Conservation (phyloP, 2,329 filamentous ascomycete species). For the Trichoderma atroviride region DNA sequence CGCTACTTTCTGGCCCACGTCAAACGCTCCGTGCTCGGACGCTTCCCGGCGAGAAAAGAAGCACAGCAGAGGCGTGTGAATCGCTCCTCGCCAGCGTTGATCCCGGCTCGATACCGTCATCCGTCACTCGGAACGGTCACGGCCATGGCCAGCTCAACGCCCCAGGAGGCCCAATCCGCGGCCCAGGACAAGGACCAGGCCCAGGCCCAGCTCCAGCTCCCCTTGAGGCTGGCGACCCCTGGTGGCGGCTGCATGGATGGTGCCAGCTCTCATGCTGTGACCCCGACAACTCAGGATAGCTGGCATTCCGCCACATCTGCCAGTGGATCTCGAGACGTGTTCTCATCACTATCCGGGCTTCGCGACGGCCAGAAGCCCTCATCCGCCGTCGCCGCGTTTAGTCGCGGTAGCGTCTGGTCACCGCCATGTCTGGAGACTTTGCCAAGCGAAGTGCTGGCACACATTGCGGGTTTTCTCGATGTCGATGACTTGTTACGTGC, state of each 20-base stretch:
- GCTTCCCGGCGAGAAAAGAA: neutral
- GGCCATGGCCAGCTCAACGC: slow-evolving; percentile 33
- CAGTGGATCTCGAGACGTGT: slow-evolving; percentile 6
- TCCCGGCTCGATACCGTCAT: neutral
- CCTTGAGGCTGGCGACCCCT: slow-evolving; percentile 32
- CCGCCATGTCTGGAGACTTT: slow-evolving; percentile 44
- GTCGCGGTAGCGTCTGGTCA: slow-evolving; percentile 10
- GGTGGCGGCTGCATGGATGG: slow-evolving; percentile 24
- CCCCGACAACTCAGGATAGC: slow-evolving; percentile 5
- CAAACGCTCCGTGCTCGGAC: neutral
- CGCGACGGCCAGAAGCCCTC: neutral
- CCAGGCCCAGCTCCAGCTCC: slow-evolving; percentile 38
- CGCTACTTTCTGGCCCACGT: neutral
- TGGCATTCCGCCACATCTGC: slow-evolving; percentile 30
- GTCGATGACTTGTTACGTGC: slow-evolving; percentile 58
- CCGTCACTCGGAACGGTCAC: neutral
- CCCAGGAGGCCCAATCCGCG: slow-evolving; percentile 38
- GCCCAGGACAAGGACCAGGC: neutral
- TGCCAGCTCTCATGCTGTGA: slow-evolving; percentile 30
- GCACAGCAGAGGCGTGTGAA: slow-evolving; percentile 2
- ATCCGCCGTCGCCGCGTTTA: neutral
- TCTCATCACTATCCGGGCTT: slow-evolving; percentile 11
- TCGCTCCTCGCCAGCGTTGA: neutral
- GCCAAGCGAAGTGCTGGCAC: slow-evolving; percentile 60
- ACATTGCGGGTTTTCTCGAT: slow-evolving; percentile 59